These are phyloP conservation scores for Rubroboletus pulcherrimus DNA, from an alignment of 768 basidiomycete genomes.

Conservation along the genomic window DNA sequence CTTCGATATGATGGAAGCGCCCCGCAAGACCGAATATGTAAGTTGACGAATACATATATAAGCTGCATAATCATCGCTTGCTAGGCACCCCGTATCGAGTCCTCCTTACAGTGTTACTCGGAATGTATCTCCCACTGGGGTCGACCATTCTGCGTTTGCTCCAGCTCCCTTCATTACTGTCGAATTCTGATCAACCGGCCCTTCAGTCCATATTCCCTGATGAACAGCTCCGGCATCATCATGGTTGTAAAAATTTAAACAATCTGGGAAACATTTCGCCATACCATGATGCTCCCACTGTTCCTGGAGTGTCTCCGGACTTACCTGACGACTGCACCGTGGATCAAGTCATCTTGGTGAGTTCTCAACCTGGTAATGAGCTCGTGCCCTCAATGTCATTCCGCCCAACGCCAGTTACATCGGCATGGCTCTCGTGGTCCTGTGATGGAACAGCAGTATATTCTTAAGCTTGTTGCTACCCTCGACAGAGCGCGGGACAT, in stretches of 20 bases:
- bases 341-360: slow-evolving; percentile 40
- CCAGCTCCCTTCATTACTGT: slow-evolving; percentile 8
- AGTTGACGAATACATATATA: background rate
- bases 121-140: slow-evolving; percentile 17
- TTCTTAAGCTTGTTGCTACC: slow-evolving; percentile 31
- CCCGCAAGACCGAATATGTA: background rate
- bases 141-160: slow-evolving; percentile 13
- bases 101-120: background rate
- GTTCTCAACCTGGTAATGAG: background rate
- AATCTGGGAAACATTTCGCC: slow-evolving; percentile 37
- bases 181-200: background rate
- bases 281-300: slow-evolving; percentile 32
- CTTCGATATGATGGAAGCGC: background rate
- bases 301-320: slow-evolving; percentile 24
- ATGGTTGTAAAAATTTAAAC: background rate
- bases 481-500: slow-evolving; percentile 22
- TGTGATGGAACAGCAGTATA: slow-evolving; percentile 23
- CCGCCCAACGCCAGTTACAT: slow-evolving; percentile 30
- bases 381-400: background rate
- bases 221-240: background rate
- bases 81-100: background rate
- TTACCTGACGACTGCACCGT: slow-evolving; percentile 39
- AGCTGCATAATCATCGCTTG: background rate
- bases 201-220: background rate
- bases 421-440: slow-evolving; percentile 42